These are phyloP conservation scores for Ascochyta rabiei DNA, from an alignment of 2,329 filamentous ascomycete genomes.

Conservation along the genomic window DNA sequence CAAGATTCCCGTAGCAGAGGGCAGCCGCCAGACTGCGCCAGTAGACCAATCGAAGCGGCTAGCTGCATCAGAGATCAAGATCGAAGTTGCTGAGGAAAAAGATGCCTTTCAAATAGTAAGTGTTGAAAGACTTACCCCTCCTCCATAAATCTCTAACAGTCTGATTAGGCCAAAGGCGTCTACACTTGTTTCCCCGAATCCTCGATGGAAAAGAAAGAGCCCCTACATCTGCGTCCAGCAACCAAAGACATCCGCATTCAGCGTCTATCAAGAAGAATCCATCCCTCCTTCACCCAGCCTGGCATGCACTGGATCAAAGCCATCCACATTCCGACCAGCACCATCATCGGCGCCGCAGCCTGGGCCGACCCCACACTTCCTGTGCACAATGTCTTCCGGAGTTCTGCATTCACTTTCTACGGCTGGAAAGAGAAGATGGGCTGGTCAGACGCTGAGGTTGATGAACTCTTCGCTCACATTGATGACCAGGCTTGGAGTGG, in stretches of 20 bases:
- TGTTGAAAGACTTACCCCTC: background rate
- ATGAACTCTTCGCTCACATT: slow-evolving; percentile 33
- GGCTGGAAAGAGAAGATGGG: slow-evolving; percentile 27
- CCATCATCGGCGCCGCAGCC: slow-evolving; percentile 36
- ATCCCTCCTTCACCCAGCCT: slow-evolving; percentile 21
- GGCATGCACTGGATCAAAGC: slow-evolving; percentile 39
- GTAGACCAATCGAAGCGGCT: slow-evolving; percentile 26
- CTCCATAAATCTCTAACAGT: background rate
- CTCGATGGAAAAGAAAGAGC: slow-evolving; percentile 34
- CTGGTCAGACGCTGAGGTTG: slow-evolving; percentile 34
- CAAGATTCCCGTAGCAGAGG: slow-evolving; percentile 12
- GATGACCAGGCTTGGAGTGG: slow-evolving; percentile 27
- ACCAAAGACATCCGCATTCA: slow-evolving; percentile 17
- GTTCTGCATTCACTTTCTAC: slow-evolving; percentile 27
- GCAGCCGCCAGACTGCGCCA: slow-evolving; percentile 27
- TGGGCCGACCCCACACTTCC: slow-evolving; percentile 32
- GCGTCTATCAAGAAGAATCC: slow-evolving; percentile 31
- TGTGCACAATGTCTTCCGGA: slow-evolving; percentile 28
- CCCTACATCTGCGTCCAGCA: slow-evolving; percentile 21
- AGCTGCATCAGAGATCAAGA: slow-evolving; percentile 21
- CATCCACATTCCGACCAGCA: slow-evolving; percentile 20
- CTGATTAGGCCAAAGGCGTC: slow-evolving; percentile 34
- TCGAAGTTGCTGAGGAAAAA: slow-evolving; percentile 23
- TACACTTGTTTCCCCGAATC: slow-evolving; percentile 31
- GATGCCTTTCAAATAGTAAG: slow-evolving; percentile 29